Percentiles rank a stretch among this genome's conserved stretches.
phyloP scores from a whole-genome alignment of 1,284 basidiomycete genomes.

The Rhodotorula glutinis region DNA sequence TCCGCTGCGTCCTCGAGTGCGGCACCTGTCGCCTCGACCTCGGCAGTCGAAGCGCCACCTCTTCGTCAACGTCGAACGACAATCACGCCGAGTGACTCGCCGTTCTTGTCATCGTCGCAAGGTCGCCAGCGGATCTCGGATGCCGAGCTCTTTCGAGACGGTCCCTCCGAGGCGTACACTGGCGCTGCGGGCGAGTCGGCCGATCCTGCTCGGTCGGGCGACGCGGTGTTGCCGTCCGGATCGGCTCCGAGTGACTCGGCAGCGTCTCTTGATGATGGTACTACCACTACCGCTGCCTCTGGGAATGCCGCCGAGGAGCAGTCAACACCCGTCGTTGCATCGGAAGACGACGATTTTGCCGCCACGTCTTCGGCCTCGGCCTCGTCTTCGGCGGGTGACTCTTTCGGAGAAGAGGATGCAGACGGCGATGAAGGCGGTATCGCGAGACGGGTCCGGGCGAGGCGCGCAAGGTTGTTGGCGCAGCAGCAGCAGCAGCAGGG shows the following conservation, averaged over 20 bases:
- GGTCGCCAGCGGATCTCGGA: constrained; percentile 19
- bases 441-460: neutral
- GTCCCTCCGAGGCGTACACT: constrained; percentile 7
- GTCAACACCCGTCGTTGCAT: no score
- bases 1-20: no score
- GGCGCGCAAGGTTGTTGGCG: neutral
- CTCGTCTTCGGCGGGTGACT: neutral
- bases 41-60: no score
- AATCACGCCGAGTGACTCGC: no score
- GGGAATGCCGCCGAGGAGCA: no score
- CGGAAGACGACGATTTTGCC: neutral
- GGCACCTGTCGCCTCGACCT: no score
- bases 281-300: no score
- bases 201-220: neutral
- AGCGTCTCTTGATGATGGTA: no score
- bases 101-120: neutral
- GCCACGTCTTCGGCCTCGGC: neutral
- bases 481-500: no score
- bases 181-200: no score
- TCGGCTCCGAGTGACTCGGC: no score
- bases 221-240: no score
- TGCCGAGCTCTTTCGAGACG: constrained; percentile 28
- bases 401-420: neutral
- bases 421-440: neutral
- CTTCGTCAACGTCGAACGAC: neutral